Percentiles rank a stretch among this genome's conserved stretches.
Conservation (phyloP, 2,329 filamentous ascomycete genomes). For the Cladosporium phlei region DNA sequence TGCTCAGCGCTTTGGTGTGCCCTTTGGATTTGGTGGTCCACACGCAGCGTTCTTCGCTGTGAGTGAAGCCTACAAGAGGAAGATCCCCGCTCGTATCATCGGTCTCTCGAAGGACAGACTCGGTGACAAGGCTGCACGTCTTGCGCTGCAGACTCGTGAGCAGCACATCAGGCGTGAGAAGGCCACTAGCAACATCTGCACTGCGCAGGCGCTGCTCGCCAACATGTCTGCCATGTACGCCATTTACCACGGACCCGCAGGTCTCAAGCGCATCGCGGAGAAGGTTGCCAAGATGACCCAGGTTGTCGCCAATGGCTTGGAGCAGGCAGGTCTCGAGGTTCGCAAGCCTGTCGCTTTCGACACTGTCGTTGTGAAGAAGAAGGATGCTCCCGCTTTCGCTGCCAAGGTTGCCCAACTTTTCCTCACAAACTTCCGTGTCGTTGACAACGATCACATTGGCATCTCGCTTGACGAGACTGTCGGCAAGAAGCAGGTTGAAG, state of each 20-base stretch:
- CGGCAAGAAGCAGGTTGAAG: conserved; percentile 50
- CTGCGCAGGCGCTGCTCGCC: conserved; percentile 84
- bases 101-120: conserved; percentile 87
- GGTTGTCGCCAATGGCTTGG: conserved; percentile 46
- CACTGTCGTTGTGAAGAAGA: conserved; percentile 62
- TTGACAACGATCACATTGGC: conserved; percentile 58
- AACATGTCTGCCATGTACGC: conserved; percentile 97
- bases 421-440: conserved; percentile 58
- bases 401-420: conserved; percentile 47
- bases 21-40: conserved; percentile 88
- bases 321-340: conserved; percentile 54
- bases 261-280: conserved; percentile 77
- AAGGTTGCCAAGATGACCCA: conserved; percentile 67
- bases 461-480: conserved; percentile 77
- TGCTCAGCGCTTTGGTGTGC: conserved; percentile 85
- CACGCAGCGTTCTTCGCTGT: conserved; percentile 96
- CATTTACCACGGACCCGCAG: conserved; percentile 83
- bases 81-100: conserved; percentile 85
- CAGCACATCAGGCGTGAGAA: conserved; percentile 96
- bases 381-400: conserved; percentile 49
- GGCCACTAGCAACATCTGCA: conserved; percentile 96
- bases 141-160: conserved; percentile 87
- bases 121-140: conserved; percentile 72
- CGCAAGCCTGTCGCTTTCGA: conserved; percentile 57
- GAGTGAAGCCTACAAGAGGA: conserved; percentile 84